Base-by-base conservation (phyloP, 176 grass and related monocot genomes). In the Pharus latifolius region DNA sequence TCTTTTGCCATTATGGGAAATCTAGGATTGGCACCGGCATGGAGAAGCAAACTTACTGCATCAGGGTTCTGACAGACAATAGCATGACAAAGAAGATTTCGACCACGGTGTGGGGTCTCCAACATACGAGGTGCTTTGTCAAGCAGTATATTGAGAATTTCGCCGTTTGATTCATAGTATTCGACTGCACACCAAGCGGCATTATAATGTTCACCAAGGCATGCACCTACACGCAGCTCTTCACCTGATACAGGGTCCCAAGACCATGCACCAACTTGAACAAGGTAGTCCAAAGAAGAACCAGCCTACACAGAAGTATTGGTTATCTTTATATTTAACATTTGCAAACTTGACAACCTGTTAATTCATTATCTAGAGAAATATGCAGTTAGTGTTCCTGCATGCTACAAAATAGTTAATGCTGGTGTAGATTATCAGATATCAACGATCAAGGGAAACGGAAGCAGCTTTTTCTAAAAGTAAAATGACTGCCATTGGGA, bases 11-110 rank as follows among this genome's bases (percentile, higher is more conserved):
- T 61, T 61, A 90, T 82, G 5, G 87, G 82, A 70, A 90, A 90
- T 51, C 83, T 90, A 60, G 67, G 42, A 68, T 84, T 90, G 37
- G 82, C 78, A 68, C 82, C 78, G 56, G 52, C 57, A 53, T 67
- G 45, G 16, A 90, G 77, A 22, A 90, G 87, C n/a, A 63, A 46
- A 56, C 30, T 37, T 26, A 85, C 82, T 18, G 82, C 81, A 74
- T 78, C 70, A 18, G 73, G 67, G 35, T 90, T 90, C 73, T 83
- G 78, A 62, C 87, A 90, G 54, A 90, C 78, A 41, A 90, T 85
- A 37, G 87, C 87, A 34, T 90, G 87, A 55, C 81, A 85, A 69
- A 90, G 82, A 73, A 82, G 78, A 55, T 78, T 85, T 50, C 87
- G 63, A 66, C 82, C 87, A 19, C 80, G 68, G 65, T 68, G 69